Base-by-base conservation (phyloP, 495 filamentous ascomycete genomes). In the Cercophora samala region DNA sequence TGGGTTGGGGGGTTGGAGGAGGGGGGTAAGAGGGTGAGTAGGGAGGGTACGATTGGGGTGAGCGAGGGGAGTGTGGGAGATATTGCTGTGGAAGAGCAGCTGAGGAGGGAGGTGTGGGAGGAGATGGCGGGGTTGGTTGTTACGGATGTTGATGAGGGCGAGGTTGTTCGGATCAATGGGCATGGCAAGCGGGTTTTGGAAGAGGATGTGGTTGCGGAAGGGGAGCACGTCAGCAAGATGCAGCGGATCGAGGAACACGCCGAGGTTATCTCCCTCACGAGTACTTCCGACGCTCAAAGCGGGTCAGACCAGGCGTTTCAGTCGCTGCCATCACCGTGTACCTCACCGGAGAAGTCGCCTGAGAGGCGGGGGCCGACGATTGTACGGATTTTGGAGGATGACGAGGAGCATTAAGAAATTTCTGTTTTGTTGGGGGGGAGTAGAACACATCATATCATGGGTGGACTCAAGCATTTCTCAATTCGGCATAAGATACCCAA, bases 1-100 rank as follows among this genome's bases (percentile, higher is more conserved):
- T 90, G 79, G 79, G 66, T 74, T 8, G 76, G 73, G 0, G 75
- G 74, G 2, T 60, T 80, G 11, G 68, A 68, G 24, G 78, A 78
- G 60, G 71, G 70, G 8, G 51, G 59, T 15, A 62, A 42, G 58
- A 42, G 42, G 23, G 24, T 18, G 3, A 25, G 11, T 5, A 32
- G 26, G 2, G 26, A 8, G 8, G 15, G 37, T 19, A 56, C 26
- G 58, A 52, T 23, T 52, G 32, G 17, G 6, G n/a, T 55, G 25
- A 52, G 60, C 29, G 58, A 18, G 63, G 26, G 5, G 11, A 4
- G 37, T 46, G 37, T 46, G 6, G 37, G 13, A 9, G 9, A 46
- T 46, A n/a, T n/a, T n/a, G 37, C 15, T 3, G 13, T 46, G 9
- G 37, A 46, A 17, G 37, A 46, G 37, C 37, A 46, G 37, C 9